A percentile compares a stretch with the other conserved stretches of the same genome.
Evolutionary conservation across 495 filamentous ascomycete species (phyloP).

Genomic region (Bathelium albidoporum): DNA sequence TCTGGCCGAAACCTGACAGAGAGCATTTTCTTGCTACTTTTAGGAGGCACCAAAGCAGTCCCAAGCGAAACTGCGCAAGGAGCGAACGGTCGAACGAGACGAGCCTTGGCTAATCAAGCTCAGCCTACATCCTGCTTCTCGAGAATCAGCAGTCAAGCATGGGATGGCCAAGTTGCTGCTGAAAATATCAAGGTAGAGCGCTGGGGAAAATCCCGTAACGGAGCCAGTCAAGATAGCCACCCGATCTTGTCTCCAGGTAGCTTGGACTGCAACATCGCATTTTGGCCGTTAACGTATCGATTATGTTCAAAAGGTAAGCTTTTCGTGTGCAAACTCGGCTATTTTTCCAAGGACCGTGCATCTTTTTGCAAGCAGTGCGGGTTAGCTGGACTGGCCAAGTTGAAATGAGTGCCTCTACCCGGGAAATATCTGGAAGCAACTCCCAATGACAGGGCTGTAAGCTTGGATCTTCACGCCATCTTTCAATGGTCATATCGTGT

Average conservation of each 20-base stretch:
- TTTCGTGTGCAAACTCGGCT: neutral
- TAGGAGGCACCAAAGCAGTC: constrained; percentile 16
- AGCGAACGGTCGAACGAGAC: constrained; percentile 17
- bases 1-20: constrained; percentile 14
- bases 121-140: neutral
- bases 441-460: constrained; percentile 18
- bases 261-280: constrained; percentile 18
- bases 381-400: constrained; percentile 19
- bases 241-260: constrained; percentile 5
- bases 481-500: constrained; percentile 17
- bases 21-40: constrained; percentile 16
- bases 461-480: constrained; percentile 13
- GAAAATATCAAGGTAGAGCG: neutral
- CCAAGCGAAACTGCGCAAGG: constrained; percentile 10
- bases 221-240: neutral
- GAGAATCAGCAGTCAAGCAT: neutral
- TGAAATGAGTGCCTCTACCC: constrained; percentile 7
- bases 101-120: constrained; percentile 3
- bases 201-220: no score
- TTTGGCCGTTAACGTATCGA: constrained; percentile 12
- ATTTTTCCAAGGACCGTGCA: constrained; percentile 2
- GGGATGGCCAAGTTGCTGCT: neutral
- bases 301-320: neutral
- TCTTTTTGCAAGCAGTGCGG: constrained; percentile 15
- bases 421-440: constrained; percentile 15